Base-by-base conservation (phyloP, 768 basidiomycete genomes). In the Leccinum broughii region DNA sequence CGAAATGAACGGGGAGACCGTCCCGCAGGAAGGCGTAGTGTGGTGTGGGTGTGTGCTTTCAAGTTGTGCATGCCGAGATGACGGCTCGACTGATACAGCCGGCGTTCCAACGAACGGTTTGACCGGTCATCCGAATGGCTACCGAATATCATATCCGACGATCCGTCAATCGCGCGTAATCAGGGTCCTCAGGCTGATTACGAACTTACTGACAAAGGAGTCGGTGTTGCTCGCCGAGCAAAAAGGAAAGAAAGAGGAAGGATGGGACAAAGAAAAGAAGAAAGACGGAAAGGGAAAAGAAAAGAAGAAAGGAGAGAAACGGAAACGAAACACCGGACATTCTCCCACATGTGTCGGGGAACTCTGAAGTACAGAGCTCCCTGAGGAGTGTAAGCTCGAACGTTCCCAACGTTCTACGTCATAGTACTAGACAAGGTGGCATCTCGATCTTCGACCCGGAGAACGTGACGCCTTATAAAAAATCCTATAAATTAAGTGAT, bases 111-210 rank as follows among this genome's bases (percentile, higher is more conserved):
- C n/a, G 10, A n/a, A 44, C 4, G 41, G 41, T 10, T 44, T 20
- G 41, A 10, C 32, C 48, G 44, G 57, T 52, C 41, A 48, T 60
- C 53, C 2, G 39, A 26, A 39, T 52, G 63, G 26, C 63, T 4
- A n/a, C 10, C 30, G 37, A 15, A 20, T 44, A 44, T 44, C 10
- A 15, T 34, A 34, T 53, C 48, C 10, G 64, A 62, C 54, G 54
- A 65, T 64, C 59, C 24, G 26, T 4, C 41, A 37, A 56, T 53
- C 46, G 30, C 62, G 51, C 48, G 64, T 63, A 63, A 65, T 54
- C 64, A 11, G 24, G 28, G 37, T 39, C 46, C n/a, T 20, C 41
- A 3, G n/a, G n/a, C 10, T 44, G 26, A 34, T 15, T 44, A 34
- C 41, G 4, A 44, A 28, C 39, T 15, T 53, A 14, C 64, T 51